These are phyloP conservation scores for Phoenix dactylifera DNA, from an alignment of 176 grass and related monocot genomes.

Conservation along the genomic window DNA sequence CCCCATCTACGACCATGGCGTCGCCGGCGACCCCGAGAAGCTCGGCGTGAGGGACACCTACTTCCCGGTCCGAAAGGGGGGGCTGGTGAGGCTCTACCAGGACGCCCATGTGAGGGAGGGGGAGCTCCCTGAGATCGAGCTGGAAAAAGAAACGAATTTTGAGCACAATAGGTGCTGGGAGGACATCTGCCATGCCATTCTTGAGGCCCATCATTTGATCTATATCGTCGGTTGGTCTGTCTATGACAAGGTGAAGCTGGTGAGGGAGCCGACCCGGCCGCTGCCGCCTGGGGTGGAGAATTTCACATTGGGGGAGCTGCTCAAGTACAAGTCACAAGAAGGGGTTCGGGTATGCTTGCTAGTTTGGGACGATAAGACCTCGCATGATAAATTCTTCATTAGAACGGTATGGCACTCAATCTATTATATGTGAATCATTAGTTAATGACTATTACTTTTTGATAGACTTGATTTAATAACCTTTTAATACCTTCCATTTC, in stretches of 20 bases:
- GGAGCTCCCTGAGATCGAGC: constrained; percentile 49
- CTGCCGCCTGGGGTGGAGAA: constrained; percentile 34
- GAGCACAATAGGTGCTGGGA: constrained; percentile 78
- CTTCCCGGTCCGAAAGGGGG: constrained; percentile 67
- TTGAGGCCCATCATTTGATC: constrained; percentile 91
- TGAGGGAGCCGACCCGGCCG: constrained; percentile 52
- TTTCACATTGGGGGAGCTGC: constrained; percentile 69
- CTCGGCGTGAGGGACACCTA: constrained; percentile 62
- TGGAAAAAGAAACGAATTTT: constrained; percentile 41
- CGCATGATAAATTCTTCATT: constrained; percentile 84
- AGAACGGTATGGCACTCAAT: constrained; percentile 44
- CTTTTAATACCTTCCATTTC: too few relatives aligned
- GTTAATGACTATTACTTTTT: too few relatives aligned
- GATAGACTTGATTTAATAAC: too few relatives aligned
- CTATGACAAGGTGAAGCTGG: constrained; percentile 80
- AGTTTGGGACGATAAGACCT: constrained; percentile 99
- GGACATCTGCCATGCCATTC: constrained; percentile 94
- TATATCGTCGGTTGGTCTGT: constrained; percentile 92
- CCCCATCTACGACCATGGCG: constrained; percentile 44
- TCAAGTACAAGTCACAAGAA: constrained; percentile 98
- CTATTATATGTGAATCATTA: constrained; percentile 9
- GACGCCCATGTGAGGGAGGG: constrained; percentile 72
- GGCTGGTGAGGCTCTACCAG: constrained; percentile 66
- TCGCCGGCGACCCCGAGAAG: constrained; percentile 53
- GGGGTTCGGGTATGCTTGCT: constrained; percentile 93